Evolutionary conservation across 495 filamentous ascomycete genomes (phyloP).

Genomic region (Lophiostoma macrostomum): DNA sequence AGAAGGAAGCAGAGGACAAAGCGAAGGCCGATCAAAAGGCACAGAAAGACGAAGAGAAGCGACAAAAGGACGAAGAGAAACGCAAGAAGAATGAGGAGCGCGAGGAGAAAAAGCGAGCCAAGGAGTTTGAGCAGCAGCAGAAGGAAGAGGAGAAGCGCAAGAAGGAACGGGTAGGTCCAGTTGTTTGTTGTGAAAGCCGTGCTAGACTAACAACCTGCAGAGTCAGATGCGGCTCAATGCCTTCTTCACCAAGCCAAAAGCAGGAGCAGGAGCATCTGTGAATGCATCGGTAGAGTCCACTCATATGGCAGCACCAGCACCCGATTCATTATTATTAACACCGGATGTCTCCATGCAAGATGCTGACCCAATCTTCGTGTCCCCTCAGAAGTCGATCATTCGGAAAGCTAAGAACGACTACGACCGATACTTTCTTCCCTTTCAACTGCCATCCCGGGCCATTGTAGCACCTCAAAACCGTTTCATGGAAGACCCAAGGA

Average conservation of each 20-base stretch:
- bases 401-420: constrained; percentile 56
- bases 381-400: constrained; percentile 34
- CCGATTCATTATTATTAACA: constrained; percentile 37
- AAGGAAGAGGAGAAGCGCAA: constrained; percentile 54
- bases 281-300: constrained; percentile 14
- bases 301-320: constrained; percentile 18
- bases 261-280: neutral
- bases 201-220: constrained; percentile 35
- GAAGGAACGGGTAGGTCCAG: constrained; percentile 48
- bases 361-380: constrained; percentile 27
- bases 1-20: constrained; percentile 44
- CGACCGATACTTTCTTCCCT: constrained; percentile 69
- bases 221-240: constrained; percentile 57
- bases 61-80: constrained; percentile 42
- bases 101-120: constrained; percentile 48
- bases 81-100: constrained; percentile 41
- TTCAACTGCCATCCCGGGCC: constrained; percentile 51
- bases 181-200: neutral
- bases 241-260: constrained; percentile 55
- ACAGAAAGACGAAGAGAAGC: constrained; percentile 44
- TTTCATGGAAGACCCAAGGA: constrained; percentile 15
- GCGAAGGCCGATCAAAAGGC: constrained; percentile 28
- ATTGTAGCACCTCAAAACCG: constrained; percentile 34
- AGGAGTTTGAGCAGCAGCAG: constrained; percentile 40
- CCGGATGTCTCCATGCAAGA: constrained; percentile 29